Evolutionary conservation across 192 early-diverging fungal species (phyloP).

Genomic region (Coemansia sp.): DNA sequence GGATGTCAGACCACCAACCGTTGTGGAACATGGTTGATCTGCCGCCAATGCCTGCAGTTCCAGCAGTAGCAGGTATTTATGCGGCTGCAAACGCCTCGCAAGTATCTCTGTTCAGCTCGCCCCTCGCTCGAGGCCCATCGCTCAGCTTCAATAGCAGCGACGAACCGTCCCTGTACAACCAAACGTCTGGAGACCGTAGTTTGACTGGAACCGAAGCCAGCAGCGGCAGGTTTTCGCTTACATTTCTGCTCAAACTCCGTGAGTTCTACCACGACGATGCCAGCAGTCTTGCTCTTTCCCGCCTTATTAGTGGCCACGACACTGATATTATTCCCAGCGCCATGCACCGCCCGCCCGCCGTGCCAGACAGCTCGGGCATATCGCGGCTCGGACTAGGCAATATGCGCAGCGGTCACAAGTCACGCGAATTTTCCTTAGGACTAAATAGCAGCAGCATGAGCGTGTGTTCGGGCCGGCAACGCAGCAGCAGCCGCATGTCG

Average conservation of each 20-base stretch:
- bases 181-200: not conserved
- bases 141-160: not conserved
- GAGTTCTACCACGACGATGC: slow-evolving; percentile 38
- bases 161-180: not conserved
- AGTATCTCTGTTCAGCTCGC: slow-evolving; percentile 16
- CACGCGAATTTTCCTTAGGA: slow-evolving; percentile 10
- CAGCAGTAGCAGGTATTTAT: slow-evolving; percentile 3
- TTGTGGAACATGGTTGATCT: slow-evolving; percentile 21
- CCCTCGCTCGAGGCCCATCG: slow-evolving; percentile 14
- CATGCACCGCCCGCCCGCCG: slow-evolving; percentile 3
- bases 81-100: slow-evolving; percentile 10
- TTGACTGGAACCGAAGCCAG: not conserved
- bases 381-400: not conserved
- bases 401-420: slow-evolving; percentile 6
- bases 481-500: slow-evolving; percentile 23
- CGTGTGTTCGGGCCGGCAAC: not conserved
- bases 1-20: slow-evolving; percentile 15
- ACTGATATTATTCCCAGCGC: slow-evolving; percentile 32
- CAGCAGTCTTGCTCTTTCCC: slow-evolving; percentile 9
- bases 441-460: not conserved
- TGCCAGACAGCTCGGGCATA: not conserved
- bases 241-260: slow-evolving; percentile 27
- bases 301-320: slow-evolving; percentile 6
- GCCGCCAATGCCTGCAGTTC: slow-evolving; percentile 26
- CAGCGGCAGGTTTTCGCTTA: slow-evolving; percentile 25